phyloP scores from a whole-genome alignment of 2,329 filamentous ascomycete genomes.

The Coniochaeta pulveracea region DNA sequence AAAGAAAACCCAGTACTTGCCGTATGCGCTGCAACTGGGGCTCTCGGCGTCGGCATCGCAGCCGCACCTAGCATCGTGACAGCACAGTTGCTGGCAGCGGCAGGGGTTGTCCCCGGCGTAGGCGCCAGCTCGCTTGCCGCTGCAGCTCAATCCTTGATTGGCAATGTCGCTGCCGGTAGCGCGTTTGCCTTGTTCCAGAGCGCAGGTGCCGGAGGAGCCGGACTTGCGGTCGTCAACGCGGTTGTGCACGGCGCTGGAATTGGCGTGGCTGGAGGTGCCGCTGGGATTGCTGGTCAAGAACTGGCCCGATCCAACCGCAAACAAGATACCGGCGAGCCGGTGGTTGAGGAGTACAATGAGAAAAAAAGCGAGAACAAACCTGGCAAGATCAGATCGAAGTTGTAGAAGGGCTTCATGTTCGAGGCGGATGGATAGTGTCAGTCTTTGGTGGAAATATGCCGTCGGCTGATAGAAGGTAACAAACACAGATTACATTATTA shows the following conservation, averaged over 20 bases:
- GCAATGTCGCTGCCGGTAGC: neutral
- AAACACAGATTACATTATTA: too few species aligned
- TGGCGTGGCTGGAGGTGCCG: too few species aligned
- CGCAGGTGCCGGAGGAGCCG: neutral
- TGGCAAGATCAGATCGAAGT: too few species aligned
- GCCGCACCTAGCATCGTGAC: neutral
- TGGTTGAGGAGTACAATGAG: too few species aligned
- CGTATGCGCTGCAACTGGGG: neutral
- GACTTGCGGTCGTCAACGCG: neutral
- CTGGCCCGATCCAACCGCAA: too few species aligned
- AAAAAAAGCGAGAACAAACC: too few species aligned
- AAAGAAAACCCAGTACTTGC: neutral
- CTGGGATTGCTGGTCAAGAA: too few species aligned
- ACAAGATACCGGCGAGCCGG: too few species aligned
- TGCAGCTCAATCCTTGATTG: neutral
- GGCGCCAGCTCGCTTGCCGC: neutral
- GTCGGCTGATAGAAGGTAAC: too few species aligned
- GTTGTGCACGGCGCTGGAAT: neutral
- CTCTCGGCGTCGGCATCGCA: neutral
- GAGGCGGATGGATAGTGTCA: too few species aligned
- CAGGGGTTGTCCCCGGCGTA: neutral
- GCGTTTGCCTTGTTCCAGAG: neutral
- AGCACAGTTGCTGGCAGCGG: neutral
- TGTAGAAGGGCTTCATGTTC: too few species aligned
- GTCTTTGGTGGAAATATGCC: too few species aligned